Evolutionary conservation across 1,139 yeast genomes (phyloP), one percentile per base, ranked within the genome.

Genomic region (Taphrina deformans): DNA sequence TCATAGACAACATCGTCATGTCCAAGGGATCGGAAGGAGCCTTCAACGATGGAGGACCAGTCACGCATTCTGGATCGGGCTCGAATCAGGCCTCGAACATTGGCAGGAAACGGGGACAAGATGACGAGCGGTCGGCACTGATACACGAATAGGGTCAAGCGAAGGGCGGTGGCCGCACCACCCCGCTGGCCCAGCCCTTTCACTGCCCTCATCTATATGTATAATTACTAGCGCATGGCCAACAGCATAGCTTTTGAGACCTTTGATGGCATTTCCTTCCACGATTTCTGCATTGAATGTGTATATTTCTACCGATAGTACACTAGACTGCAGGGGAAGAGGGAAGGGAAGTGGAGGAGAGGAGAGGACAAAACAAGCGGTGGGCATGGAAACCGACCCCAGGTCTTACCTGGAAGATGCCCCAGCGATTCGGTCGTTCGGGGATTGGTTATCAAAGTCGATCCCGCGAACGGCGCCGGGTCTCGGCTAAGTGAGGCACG

Each of bases 1-100:
- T 93, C 69, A 85, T 93, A 52, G 99, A 93, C 74, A 88, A 88
- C 71, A 88, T 93, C 68, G 91, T 93, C 58, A 63, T 45, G 60
- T 63, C 63, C 10, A 48, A 48, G 35, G 33, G 23, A 2, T 9
- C 48, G 3, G 27, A 27, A 5, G 7, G 2, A 1, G 44, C 44
- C 5, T 6, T 16, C 14, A 6, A 12, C 14, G 6, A n/a, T 38
- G 44, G 21, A 7, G 44, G 44, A 5, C 44, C 6, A 14, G 44
- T 14, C n/a, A 7, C 26, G 48, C n/a, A 44, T 10, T 2, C 27
- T 7, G 48, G 24, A 21, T 24, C 18, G 27, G n/a, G 48, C 14
- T 21, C 26, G n/a, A 38, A 3, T 5, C 41, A 10, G 2, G 7
- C 41, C 5, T 38, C 41, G 18, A 38, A 18, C 41, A 1, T n/a